Base-by-base conservation (phyloP, 805 yeast genomes). In the Suhomyces sp. region DNA sequence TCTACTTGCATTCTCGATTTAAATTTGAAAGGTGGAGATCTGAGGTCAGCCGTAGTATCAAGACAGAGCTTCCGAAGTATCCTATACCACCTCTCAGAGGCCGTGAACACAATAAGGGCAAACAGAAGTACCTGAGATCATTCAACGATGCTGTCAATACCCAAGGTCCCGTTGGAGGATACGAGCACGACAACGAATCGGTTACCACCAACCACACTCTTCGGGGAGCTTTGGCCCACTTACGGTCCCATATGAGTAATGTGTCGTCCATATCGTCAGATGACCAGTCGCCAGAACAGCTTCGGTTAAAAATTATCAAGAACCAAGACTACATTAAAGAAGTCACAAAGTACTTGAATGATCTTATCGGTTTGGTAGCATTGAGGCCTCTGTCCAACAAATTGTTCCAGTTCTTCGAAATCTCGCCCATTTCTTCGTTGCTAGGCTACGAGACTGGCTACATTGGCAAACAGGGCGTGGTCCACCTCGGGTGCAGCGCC, bases 381-480 rank as follows among this genome's bases (percentile, higher is more conserved):
- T 76, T 90, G 61, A 80, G 85, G 47, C 89, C 97, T 0, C 96
- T 89, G 60, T 84, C 96, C 0, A 91, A 90, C 62, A 77, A 86
- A 53, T 65, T 94, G 9, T 87, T 94, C 60, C 92, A 87, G 55
- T 94, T 94, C 65, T 82, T 93, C 53, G 99, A 94, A 61, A 71
- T 94, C 13, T 91, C 97, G 0, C 96, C 96, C 0, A 80, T 94
- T 57, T 89, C 96, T 6, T 83, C 94, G 7, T 73, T 91, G 46
- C 73, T 94, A 40, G 85, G 93, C 46, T 85, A 89, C 56, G 99
- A 94, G 66, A 80, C 83, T 25, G 87, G 89, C 0, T 87, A 78
- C 62, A 83, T 83, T 51, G 96, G 98, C 1, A 94, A 91, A 60
- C 97, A 94, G 68, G 99, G 99, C 1, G 81, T 83, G 47, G 67